Conservation (phyloP, 1,139 yeast genomes). For the Candida sp. region DNA sequence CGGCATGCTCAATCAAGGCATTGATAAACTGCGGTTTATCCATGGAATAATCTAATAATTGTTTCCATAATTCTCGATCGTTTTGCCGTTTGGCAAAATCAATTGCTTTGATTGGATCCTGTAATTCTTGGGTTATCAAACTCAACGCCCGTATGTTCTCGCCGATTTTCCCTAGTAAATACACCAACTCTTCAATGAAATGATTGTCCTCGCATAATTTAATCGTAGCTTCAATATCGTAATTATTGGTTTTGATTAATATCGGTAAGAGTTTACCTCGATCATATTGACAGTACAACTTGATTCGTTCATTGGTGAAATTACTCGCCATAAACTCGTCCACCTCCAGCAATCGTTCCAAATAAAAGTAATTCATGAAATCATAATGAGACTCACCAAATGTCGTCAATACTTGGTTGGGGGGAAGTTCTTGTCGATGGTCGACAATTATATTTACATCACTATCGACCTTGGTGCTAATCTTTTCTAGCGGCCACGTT, state of each 20-base stretch:
- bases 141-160: conserved; percentile 72
- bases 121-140: conserved; percentile 70
- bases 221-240: conserved; percentile 70
- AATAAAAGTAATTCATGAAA: conserved; percentile 56
- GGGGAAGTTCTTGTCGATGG: conserved; percentile 61
- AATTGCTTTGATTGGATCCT: conserved; percentile 80
- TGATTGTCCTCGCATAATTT: conserved; percentile 53
- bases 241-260: conserved; percentile 42
- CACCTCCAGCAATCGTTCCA: conserved; percentile 48
- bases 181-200: conserved; percentile 69
- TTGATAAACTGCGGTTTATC: conserved; percentile 71
- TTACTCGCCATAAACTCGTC: conserved; percentile 54
- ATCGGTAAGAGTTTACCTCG: conserved; percentile 52
- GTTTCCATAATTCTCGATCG: conserved; percentile 77
- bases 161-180: conserved; percentile 79
- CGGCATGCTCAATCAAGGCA: conserved; percentile 68
- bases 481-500: conserved; percentile 38
- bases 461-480: conserved; percentile 37
- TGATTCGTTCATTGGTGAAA: conserved; percentile 66
- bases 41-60: conserved; percentile 67
- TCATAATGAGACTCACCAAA: conserved; percentile 44
- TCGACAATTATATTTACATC: conserved; percentile 58
- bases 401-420: conserved; percentile 45
- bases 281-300: conserved; percentile 61
- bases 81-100: conserved; percentile 72